Conservation (phyloP, 1,284 basidiomycete species). For the Omphalotus olearius region DNA sequence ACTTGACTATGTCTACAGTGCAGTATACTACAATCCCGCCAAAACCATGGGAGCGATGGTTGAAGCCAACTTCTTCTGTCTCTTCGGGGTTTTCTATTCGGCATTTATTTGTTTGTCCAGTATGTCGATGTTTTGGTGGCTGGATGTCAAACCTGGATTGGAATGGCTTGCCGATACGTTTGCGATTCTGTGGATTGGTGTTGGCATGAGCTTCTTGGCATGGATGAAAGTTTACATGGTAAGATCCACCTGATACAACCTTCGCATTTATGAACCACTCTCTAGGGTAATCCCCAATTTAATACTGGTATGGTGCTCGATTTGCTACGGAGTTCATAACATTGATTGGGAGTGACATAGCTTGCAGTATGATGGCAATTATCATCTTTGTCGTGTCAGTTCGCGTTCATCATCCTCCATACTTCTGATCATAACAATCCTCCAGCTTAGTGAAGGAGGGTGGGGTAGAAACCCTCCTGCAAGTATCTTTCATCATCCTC, state of each 20-base stretch:
- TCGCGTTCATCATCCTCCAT: not conserved
- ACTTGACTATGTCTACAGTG: conserved; percentile 34
- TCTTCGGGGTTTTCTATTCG: conserved; percentile 71
- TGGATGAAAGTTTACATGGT: conserved; percentile 89
- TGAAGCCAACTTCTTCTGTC: conserved; percentile 79
- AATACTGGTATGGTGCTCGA: conserved; percentile 64
- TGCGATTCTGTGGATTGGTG: conserved; percentile 76
- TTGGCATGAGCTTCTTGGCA: conserved; percentile 78
- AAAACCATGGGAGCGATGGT: conserved; percentile 91
- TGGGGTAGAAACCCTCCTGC: conserved; percentile 66
- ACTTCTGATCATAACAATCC: not conserved
- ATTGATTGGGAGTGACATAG: conserved; percentile 30
- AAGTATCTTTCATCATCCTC: conserved; percentile 75
- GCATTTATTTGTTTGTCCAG: conserved; percentile 73
- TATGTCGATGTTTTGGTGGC: conserved; percentile 74
- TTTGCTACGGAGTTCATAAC: not conserved
- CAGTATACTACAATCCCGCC: conserved; percentile 80
- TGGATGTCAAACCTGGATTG: conserved; percentile 65
- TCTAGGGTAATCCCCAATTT: conserved; percentile 75
- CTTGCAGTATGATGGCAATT: conserved; percentile 89
- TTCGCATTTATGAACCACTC: conserved; percentile 1
- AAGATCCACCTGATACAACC: conserved; percentile 9
- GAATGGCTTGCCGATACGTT: conserved; percentile 67
- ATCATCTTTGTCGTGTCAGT: conserved; percentile 81
- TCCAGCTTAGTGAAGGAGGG: conserved; percentile 87